Base-by-base conservation (phyloP, 495 filamentous ascomycete genomes). In the Wilcoxina mikolae region DNA sequence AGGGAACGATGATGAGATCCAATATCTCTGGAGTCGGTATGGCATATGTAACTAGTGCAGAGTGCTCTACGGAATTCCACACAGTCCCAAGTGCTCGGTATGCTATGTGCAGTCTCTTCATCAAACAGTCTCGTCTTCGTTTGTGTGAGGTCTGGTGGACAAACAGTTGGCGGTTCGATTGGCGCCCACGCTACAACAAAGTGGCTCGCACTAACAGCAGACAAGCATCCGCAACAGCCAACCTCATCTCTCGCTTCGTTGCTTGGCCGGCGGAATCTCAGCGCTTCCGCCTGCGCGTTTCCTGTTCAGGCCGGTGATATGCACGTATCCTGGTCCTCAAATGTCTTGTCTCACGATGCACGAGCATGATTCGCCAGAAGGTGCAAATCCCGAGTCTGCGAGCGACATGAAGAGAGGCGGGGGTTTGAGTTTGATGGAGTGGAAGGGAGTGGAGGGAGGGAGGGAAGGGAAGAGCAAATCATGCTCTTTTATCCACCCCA, bases 221-320 rank as follows among this genome's bases (percentile, higher is more conserved):
- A 46, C 43, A 46, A 46, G 43, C 43, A 46, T 46, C 23, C 31
- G 43, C 43, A 46, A 24, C 47, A 53, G 23, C 50, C 31, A 53
- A 53, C 50, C 50, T 53, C 50, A 53, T 53, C 33, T 27, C 50
- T 54, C 51, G 51, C 51, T 54, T 54, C 28, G 20, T n/a, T 28
- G 9, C 23, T 20, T 43, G 10, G 20, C 5, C 1, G n/a, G 35
- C 17, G 5, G 38, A 38, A 52, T 31, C 49, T 52, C 49, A 22
- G 29, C 33, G 33, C 29, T 54, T 45, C 25, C 9, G 28, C 27
- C 27, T 53, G 17, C 50, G 9, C 18, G 15, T n/a, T 53, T n/a
- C 50, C 17, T 1, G 18, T 25, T 24, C 10, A 1, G 12, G 50
- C 33, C 50, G 3, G 2, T 17, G 28, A 42, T 24, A 28, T 53